These are phyloP conservation scores for Yarrowia porcina DNA, from an alignment of 805 yeast species.

Conservation along the genomic window DNA sequence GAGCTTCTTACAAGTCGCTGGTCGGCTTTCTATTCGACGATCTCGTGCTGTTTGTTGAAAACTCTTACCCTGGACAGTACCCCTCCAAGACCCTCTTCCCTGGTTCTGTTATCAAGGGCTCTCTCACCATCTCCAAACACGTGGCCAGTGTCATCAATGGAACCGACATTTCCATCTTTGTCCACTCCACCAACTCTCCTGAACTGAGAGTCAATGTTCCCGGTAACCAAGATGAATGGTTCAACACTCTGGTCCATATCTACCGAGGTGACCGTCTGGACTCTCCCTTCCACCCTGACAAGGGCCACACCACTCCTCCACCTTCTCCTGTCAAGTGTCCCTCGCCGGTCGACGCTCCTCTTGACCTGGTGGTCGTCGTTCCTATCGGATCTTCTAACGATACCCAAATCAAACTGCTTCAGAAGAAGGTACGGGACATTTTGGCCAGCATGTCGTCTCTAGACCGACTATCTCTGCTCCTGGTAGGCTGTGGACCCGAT, in stretches of 20 bases:
- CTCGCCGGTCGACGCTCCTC: background rate
- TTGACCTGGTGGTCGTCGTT: background rate
- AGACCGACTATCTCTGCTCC: conserved; percentile 1
- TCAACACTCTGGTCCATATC: background rate
- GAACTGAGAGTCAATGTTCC: background rate
- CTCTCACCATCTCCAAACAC: conserved; percentile 5
- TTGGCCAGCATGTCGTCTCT: background rate
- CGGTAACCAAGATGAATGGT: conserved; percentile 3
- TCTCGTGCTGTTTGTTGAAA: conserved; percentile 7
- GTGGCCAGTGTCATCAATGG: background rate
- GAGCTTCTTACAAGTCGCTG: background rate
- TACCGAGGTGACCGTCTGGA: background rate
- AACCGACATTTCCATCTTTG: background rate
- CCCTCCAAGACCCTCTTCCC: conserved; percentile 4
- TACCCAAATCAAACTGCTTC: background rate
- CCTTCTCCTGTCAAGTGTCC: background rate
- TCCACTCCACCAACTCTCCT: background rate
- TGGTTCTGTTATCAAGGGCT: conserved; percentile 10
- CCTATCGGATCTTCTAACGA: background rate
- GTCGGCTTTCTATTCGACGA: conserved; percentile 10
- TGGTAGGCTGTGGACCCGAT: conserved; percentile 1
- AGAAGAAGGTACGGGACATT: background rate
- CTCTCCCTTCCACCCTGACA: background rate
- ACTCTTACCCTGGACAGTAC: background rate
- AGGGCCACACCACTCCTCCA: background rate